phyloP scores from a whole-genome alignment of 345 rosid species.

The Reutealis trisperma region DNA sequence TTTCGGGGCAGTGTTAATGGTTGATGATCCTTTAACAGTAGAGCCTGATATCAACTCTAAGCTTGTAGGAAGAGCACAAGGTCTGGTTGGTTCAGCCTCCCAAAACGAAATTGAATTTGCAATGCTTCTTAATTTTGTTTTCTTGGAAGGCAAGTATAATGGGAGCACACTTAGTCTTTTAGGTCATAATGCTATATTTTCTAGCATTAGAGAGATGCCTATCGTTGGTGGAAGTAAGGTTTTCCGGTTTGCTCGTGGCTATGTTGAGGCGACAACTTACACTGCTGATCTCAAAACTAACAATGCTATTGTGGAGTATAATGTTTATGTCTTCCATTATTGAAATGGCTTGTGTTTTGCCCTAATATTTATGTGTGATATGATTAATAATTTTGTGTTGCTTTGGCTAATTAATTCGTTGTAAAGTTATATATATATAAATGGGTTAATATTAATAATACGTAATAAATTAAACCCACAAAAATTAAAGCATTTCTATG shows the following conservation, averaged over 20 bases:
- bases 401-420: too few relatives aligned
- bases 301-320: constrained; percentile 21
- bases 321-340: constrained; percentile 29
- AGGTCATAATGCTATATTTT: constrained; percentile 19
- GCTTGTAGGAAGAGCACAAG: constrained; percentile 36
- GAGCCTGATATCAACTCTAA: constrained; percentile 25
- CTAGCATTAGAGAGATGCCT: constrained; percentile 28
- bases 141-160: constrained; percentile 27
- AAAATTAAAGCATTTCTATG: too few relatives aligned
- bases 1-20: constrained; percentile 7
- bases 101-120: constrained; percentile 9
- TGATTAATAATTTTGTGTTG: too few relatives aligned
- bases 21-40: constrained; percentile 24
- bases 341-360: background rate
- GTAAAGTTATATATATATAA: too few relatives aligned
- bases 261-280: constrained; percentile 22
- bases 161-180: constrained; percentile 33
- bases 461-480: too few relatives aligned
- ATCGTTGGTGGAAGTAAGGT: constrained; percentile 30
- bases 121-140: constrained; percentile 24
- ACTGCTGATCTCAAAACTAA: background rate
- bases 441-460: too few relatives aligned
- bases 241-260: constrained; percentile 34
- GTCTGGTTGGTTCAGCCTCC: constrained; percentile 21
- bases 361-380: too few relatives aligned